phyloP scores from a whole-genome alignment of 768 basidiomycete species.

The Lactarius quietus region DNA sequence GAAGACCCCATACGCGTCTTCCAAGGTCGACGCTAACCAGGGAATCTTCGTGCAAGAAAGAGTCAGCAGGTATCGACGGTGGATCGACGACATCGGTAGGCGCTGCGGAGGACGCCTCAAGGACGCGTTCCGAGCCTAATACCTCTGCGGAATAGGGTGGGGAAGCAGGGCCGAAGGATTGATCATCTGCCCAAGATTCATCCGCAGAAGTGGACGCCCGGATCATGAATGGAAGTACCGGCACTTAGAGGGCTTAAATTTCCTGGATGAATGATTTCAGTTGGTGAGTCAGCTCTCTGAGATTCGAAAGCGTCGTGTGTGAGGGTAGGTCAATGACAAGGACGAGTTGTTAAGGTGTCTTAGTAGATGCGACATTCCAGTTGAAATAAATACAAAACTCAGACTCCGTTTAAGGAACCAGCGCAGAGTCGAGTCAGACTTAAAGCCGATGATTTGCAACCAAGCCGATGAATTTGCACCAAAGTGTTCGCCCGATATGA shows the following conservation, averaged over 20 bases:
- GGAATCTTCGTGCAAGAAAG: constrained; percentile 36
- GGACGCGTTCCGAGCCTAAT: not conserved
- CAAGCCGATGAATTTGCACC: not conserved
- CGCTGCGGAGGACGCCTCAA: not conserved
- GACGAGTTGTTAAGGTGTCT: not conserved
- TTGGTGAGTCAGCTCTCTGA: not conserved
- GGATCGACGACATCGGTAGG: not conserved
- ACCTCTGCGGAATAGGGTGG: constrained; percentile 16
- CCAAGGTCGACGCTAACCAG: constrained; percentile 42
- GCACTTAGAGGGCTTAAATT: not conserved
- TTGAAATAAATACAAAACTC: not conserved
- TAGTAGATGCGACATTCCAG: not conserved
- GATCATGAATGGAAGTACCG: not conserved
- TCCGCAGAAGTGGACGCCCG: not conserved
- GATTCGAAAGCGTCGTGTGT: not conserved
- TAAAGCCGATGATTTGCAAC: not conserved
- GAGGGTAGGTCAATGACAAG: not conserved
- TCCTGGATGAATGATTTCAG: not conserved
- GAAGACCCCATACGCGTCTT: constrained; percentile 37
- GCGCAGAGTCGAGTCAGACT: not conserved
- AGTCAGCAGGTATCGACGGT: constrained; percentile 1
- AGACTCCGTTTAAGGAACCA: not conserved
- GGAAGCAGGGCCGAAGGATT: not conserved
- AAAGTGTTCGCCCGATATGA: too few relatives aligned
- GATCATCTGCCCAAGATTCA: constrained; percentile 2